A percentile compares a stretch with the other conserved stretches of the same genome.
phyloP scores from a whole-genome alignment of 1,284 basidiomycete species.

The Volvariella surrecta region DNA sequence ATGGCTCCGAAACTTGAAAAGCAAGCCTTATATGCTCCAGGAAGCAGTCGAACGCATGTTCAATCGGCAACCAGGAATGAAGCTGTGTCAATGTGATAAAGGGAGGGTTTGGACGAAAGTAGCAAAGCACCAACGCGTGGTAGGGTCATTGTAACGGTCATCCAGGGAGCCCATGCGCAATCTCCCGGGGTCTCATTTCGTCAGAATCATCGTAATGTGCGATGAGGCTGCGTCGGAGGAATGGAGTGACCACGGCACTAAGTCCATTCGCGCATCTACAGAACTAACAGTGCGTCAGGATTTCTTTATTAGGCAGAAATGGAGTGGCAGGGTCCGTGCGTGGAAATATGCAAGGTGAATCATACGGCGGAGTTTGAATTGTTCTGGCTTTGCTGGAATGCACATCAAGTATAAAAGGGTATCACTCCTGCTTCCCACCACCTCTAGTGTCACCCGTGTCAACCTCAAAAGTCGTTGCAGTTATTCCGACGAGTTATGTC shows the following conservation, averaged over 20 bases:
- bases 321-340: constrained; percentile 25
- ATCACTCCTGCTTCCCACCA: constrained; percentile 27
- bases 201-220: too few species aligned
- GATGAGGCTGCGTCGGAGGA: too few species aligned
- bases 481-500: constrained; percentile 48
- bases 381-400: constrained; percentile 26
- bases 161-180: too few species aligned
- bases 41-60: neutral
- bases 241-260: too few species aligned
- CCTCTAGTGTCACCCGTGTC: constrained; percentile 26
- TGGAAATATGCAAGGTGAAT: constrained; percentile 18
- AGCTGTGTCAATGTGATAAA: neutral
- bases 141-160: too few species aligned
- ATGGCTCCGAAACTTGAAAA: neutral
- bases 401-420: constrained; percentile 41
- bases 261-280: too few species aligned
- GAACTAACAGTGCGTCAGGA: too few species aligned
- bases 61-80: neutral
- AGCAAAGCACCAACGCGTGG: too few species aligned
- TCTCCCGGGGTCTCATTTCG: too few species aligned
- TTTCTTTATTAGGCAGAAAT: too few species aligned
- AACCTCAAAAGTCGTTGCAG: constrained; percentile 20
- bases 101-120: too few species aligned
- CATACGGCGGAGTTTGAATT: constrained; percentile 35
- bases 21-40: neutral